Base-by-base conservation (phyloP, 129 eudicot species). In the Deinandra increscens region DNA sequence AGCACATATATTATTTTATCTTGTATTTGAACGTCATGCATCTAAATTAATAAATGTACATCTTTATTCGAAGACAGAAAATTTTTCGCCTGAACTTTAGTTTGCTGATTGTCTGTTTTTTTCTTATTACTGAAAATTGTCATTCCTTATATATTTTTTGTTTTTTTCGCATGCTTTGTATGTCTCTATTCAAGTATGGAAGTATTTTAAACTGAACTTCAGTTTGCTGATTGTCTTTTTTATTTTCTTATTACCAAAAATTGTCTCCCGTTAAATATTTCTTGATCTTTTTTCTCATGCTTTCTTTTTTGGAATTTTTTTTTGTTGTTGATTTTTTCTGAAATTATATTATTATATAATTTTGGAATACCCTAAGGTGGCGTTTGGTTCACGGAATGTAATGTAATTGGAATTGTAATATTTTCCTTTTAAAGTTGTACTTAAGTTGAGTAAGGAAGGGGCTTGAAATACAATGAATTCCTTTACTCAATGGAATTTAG, bases 341-440 rank as follows among this genome's bases (percentile, higher is more conserved):
- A 7, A 55, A 22, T 7, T 23, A 23, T 22, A 23, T 10, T 55
- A 22, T 23, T 54, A 1, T 4, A 15, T 49, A 23, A 17, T 15
- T 49, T 17, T 49, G 55, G 22, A 54, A 54, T 54, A 10, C 61
- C n/a, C n/a, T n/a, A n/a, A n/a, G n/a, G n/a, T n/a, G n/a, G n/a
- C n/a, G n/a, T n/a, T n/a, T n/a, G n/a, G n/a, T n/a, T n/a, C n/a
- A n/a, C n/a, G n/a, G n/a, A n/a, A n/a, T n/a, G n/a, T n/a, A n/a
- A n/a, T n/a, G n/a, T n/a, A n/a, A n/a, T n/a, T n/a, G n/a, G n/a
- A n/a, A n/a, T n/a, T n/a, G n/a, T n/a, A n/a, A n/a, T n/a, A n/a
- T n/a, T n/a, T n/a, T n/a, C n/a, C n/a, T n/a, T n/a, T n/a, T n/a
- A n/a, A n/a, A n/a, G n/a, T n/a, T n/a, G n/a, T n/a, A n/a, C n/a